These are phyloP conservation scores for Dipodascus geniculatus DNA, from an alignment of 805 yeast genomes.

Conservation along the genomic window DNA sequence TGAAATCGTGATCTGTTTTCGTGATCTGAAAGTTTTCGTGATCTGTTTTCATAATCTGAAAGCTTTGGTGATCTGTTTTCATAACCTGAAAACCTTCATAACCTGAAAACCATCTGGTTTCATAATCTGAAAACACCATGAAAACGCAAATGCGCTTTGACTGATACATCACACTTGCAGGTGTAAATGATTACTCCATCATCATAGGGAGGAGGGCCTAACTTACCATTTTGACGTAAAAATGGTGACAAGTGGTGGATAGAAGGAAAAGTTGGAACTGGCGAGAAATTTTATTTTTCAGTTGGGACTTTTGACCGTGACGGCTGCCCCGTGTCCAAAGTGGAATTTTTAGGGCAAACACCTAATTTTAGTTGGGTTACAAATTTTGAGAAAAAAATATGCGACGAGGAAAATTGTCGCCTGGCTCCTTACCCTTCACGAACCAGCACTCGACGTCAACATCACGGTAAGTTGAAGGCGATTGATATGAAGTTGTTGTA, in stretches of 20 bases:
- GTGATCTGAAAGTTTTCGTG: too few relatives aligned
- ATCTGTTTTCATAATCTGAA: too few relatives aligned
- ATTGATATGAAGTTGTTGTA: neutral
- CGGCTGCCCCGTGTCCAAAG: too few relatives aligned
- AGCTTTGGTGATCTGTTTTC: too few relatives aligned
- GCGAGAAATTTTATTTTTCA: neutral
- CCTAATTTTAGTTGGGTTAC: neutral
- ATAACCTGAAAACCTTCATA: too few relatives aligned
- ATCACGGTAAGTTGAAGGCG: too few relatives aligned
- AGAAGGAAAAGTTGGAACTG: neutral
- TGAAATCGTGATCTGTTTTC: too few relatives aligned
- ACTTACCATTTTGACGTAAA: neutral
- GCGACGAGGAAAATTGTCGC: neutral
- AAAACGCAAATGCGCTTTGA: too few relatives aligned
- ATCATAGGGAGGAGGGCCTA: constrained; percentile 1
- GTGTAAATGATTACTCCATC: constrained; percentile 1
- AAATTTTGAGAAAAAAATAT: neutral
- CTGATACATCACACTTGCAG: constrained; percentile 2
- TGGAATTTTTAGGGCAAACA: neutral
- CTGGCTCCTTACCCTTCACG: neutral
- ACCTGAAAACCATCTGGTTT: too few relatives aligned
- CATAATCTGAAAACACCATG: too few relatives aligned
- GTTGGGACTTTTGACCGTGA: too few relatives aligned
- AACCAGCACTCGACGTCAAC: neutral
- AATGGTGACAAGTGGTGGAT: neutral